These are phyloP conservation scores for Priceomyces haplophilus DNA, from an alignment of 805 yeast species.

Conservation along the genomic window DNA sequence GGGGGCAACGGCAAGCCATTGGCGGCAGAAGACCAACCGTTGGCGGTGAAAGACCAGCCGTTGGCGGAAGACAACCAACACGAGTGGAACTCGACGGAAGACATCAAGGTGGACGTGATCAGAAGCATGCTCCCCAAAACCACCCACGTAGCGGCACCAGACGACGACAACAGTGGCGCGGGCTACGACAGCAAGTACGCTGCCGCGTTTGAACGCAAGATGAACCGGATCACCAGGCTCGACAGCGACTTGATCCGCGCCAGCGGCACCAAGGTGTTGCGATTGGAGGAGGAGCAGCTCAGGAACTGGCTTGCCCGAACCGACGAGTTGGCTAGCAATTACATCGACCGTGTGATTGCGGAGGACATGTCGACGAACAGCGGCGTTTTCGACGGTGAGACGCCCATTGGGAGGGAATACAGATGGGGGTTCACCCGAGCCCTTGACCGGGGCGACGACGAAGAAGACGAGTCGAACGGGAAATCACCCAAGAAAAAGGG, in stretches of 20 bases:
- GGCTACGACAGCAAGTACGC: slow-evolving; percentile 6
- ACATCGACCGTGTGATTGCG: slow-evolving; percentile 34
- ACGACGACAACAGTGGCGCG: slow-evolving; percentile 5
- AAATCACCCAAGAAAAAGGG: slow-evolving; percentile 9
- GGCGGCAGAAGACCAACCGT: background rate
- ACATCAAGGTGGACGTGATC: slow-evolving; percentile 1
- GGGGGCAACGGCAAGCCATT: background rate
- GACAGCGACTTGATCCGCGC: slow-evolving; percentile 11
- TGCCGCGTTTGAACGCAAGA: slow-evolving; percentile 10
- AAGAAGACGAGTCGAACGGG: slow-evolving; percentile 13
- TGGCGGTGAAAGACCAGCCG: background rate
- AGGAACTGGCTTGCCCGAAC: slow-evolving; percentile 16
- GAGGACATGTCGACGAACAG: slow-evolving; percentile 30
- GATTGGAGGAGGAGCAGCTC: slow-evolving; percentile 16
- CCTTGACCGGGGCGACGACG: slow-evolving; percentile 13
- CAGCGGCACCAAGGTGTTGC: slow-evolving; percentile 16
- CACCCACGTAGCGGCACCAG: background rate
- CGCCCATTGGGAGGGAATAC: slow-evolving; percentile 23
- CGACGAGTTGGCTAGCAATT: slow-evolving; percentile 26
- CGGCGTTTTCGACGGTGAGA: slow-evolving; percentile 21
- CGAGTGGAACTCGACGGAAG: slow-evolving; percentile 1
- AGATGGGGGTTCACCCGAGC: slow-evolving; percentile 29
- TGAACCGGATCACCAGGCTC: slow-evolving; percentile 10
- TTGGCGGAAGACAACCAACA: background rate
- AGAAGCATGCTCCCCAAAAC: slow-evolving; percentile 6